Evolutionary conservation across 768 basidiomycete genomes (phyloP), one percentile per base, ranked within the genome.

Genomic region (Ramaria rubella): DNA sequence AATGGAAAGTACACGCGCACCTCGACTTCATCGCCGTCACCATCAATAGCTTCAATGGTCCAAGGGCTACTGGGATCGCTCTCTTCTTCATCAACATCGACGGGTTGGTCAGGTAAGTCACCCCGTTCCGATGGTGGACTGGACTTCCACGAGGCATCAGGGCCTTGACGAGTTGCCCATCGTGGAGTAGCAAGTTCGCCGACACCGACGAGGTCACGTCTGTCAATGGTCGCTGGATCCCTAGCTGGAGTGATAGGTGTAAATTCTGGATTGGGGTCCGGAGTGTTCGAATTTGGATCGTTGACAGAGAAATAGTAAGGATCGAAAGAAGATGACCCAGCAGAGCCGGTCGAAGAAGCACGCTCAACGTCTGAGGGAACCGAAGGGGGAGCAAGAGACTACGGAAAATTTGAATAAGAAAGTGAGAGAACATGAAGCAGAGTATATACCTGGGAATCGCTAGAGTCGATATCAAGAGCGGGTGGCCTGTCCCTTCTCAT

Each of bases 181-280:
- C 94, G 81, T 48, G 96, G 96, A n/a, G 96, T 99, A 19, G 93
- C 76, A 30, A 98, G 81, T 71, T 99, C 96, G 34, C 96, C 96
- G 5, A 98, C 89, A 24, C 96, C 96, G 52, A 98, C 83, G 38
- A 98, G 82, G 34, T 84, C 87, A 17, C 83, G 79, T 57, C 96
- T 79, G 73, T 98, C 94, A 59, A 93, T 92, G 62, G 74, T 68
- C 21, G 88, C 82, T 21, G 88, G 86, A 72, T 92, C 85, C 58
- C 81, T 79, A 31, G 79, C 84, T 8, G 90, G 90, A 0, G 90
- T 89, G 34, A 81, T 72, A 17, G 85, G 83, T 60, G 85, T 81
- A 49, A 68, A 68, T 38, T 70, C 61, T 29, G 68, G 66, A 42
- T 49, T 58, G 36, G 72, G 73, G 61, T 88, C 87, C 31, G 87